Evolutionary conservation across 2,329 filamentous ascomycete species (phyloP).

Genomic region (Rhexocercosporidium sp.): DNA sequence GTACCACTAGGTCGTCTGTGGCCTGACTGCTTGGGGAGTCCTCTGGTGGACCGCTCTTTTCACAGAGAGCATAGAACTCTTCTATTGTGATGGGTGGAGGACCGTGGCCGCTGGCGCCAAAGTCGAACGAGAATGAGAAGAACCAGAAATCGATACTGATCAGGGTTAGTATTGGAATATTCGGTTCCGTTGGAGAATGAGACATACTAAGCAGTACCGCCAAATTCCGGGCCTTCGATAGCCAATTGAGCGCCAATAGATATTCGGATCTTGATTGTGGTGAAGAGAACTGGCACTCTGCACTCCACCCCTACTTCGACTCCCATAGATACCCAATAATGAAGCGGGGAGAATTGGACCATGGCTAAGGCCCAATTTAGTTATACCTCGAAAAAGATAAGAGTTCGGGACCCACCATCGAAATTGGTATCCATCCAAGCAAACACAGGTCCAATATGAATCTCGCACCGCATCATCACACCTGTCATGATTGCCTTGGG

Average conservation of each 20-base stretch:
- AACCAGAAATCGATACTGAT: constrained; percentile 37
- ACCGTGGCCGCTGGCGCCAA: constrained; percentile 28
- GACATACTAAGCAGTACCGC: constrained; percentile 25
- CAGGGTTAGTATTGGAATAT: not conserved
- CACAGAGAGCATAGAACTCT: constrained; percentile 15
- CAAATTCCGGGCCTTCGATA: constrained; percentile 36
- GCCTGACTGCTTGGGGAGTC: not conserved
- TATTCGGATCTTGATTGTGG: constrained; percentile 46
- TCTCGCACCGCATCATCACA: constrained; percentile 41
- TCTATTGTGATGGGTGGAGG: constrained; percentile 2
- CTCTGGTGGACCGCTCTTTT: constrained; percentile 13
- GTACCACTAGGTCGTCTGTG: not conserved
- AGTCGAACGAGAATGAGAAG: constrained; percentile 36
- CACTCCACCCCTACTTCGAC: constrained; percentile 42
- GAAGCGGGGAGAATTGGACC: constrained; percentile 40
- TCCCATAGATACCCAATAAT: constrained; percentile 45
- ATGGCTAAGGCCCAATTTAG: constrained; percentile 8
- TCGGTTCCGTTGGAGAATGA: too few relatives aligned
- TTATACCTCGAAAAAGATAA: not conserved
- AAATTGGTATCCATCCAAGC: constrained; percentile 49
- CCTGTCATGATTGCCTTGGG: constrained; percentile 52
- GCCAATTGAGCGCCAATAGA: constrained; percentile 34
- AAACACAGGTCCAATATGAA: constrained; percentile 42
- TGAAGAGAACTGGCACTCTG: constrained; percentile 45
- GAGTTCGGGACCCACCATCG: constrained; percentile 19